Evolutionary conservation across 352 stramenopile species (phyloP).

Genomic region (Phytophthora pistaciae): DNA sequence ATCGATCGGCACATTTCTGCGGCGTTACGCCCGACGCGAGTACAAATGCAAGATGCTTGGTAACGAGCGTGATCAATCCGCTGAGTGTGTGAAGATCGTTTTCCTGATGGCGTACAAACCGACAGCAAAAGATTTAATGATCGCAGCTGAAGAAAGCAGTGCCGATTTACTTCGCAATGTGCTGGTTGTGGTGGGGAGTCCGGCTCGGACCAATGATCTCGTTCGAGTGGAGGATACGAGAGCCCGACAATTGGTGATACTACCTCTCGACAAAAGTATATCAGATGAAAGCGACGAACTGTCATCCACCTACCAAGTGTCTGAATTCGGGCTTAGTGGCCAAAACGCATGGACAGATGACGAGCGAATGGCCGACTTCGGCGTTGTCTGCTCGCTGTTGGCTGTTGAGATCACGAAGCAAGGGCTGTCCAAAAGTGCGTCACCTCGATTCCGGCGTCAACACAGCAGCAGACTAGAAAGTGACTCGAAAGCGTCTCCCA

Average conservation of each 20-base stretch:
- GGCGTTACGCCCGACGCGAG: constrained; percentile 21
- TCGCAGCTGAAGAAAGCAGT: constrained; percentile 19
- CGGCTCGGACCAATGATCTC: constrained; percentile 40
- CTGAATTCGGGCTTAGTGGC: constrained; percentile 9
- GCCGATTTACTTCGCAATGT: constrained; percentile 40
- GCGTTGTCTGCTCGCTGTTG: constrained; percentile 49
- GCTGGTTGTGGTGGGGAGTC: constrained; percentile 42
- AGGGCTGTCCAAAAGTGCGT: constrained; percentile 12
- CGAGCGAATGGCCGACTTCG: constrained; percentile 48
- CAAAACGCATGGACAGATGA: constrained; percentile 28
- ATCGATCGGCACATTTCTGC: constrained; percentile 27
- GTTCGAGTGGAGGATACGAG: constrained; percentile 32
- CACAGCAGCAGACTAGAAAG: constrained; percentile 30
- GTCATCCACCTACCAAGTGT: constrained; percentile 31
- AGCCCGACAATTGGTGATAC: constrained; percentile 40
- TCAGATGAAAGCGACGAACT: constrained; percentile 28
- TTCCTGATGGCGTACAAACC: constrained; percentile 37
- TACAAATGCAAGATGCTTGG: constrained; percentile 3
- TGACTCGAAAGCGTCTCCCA: constrained; percentile 13
- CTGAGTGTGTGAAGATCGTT: constrained; percentile 15
- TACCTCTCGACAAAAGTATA: constrained; percentile 37
- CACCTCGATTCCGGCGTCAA: constrained; percentile 15
- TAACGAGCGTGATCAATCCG: not conserved
- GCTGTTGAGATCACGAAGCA: constrained; percentile 43
- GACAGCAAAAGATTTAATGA: constrained; percentile 32